Percentiles rank a stretch among this genome's conserved stretches.
phyloP scores from a whole-genome alignment of 805 yeast genomes.

The Pichia pseudocactophila region DNA sequence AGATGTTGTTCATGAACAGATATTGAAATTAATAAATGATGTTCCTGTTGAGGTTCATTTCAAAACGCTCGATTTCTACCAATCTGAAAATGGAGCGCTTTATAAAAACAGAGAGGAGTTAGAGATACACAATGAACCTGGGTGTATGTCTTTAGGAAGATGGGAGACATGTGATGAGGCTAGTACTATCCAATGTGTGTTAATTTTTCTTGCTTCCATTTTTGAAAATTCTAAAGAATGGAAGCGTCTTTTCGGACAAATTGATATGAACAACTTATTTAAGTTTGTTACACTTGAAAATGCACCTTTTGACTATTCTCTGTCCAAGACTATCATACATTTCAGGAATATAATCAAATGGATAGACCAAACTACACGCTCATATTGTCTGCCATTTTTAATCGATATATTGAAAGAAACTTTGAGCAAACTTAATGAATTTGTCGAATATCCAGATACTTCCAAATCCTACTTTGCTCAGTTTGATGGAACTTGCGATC shows the following conservation, averaged over 20 bases:
- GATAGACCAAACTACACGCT: constrained; percentile 47
- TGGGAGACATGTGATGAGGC: constrained; percentile 48
- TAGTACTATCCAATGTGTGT: constrained; percentile 40
- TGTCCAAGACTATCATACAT: constrained; percentile 45
- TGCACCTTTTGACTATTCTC: constrained; percentile 53
- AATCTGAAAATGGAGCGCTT: constrained; percentile 31
- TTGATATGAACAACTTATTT: constrained; percentile 38
- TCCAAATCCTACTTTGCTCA: constrained; percentile 31
- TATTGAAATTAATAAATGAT: constrained; percentile 35
- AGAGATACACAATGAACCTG: constrained; percentile 35
- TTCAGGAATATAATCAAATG: constrained; percentile 45
- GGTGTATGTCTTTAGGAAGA: constrained; percentile 30
- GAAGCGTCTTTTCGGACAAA: constrained; percentile 30
- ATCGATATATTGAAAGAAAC: constrained; percentile 11
- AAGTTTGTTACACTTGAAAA: constrained; percentile 40
- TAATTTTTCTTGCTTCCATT: constrained; percentile 42
- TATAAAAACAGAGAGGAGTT: constrained; percentile 35
- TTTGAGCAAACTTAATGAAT: constrained; percentile 16
- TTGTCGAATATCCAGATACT: constrained; percentile 23
- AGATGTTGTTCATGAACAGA: constrained; percentile 43
- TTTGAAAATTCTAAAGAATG: constrained; percentile 44
- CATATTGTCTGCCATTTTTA: constrained; percentile 33
- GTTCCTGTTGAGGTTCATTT: constrained; percentile 34
- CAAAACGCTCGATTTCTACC: constrained; percentile 36
- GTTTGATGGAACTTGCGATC: constrained; percentile 20